Conservation (phyloP, 2,329 filamentous ascomycete species). For the Epichloe typhina region DNA sequence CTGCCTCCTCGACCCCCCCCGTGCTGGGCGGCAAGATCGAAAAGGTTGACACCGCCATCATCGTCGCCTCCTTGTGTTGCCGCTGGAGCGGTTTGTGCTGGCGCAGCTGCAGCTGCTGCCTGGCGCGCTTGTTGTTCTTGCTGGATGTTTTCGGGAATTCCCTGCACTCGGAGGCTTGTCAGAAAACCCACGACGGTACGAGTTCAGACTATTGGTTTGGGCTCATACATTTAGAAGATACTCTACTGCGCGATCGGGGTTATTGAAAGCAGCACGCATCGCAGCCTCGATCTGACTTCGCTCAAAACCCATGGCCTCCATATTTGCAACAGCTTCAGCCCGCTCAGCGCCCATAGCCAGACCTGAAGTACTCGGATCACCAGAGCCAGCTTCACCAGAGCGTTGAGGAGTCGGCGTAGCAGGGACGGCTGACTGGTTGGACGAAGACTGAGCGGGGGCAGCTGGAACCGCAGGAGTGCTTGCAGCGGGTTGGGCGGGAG, state of each 20-base stretch:
- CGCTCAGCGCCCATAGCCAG: conserved; percentile 76
- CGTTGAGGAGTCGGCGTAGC: conserved; percentile 42
- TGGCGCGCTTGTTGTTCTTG: conserved; percentile 49
- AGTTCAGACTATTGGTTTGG: background rate
- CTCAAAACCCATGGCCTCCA: conserved; percentile 96
- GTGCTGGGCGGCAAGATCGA: conserved; percentile 80
- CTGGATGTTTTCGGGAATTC: conserved; percentile 76
- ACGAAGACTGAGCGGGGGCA: conserved; percentile 23
- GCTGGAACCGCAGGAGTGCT: conserved; percentile 47
- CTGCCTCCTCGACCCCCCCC: conserved; percentile 31
- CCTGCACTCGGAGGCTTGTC: conserved; percentile 34
- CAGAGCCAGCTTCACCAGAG: conserved; percentile 22
- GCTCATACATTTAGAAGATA: conserved; percentile 71
- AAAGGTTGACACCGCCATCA: conserved; percentile 70
- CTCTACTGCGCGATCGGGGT: conserved; percentile 93
- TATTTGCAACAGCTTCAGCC: conserved; percentile 70
- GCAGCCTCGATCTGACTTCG: conserved; percentile 79
- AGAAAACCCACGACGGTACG: background rate
- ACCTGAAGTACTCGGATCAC: conserved; percentile 50
- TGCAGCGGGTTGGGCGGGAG: conserved; percentile 39
- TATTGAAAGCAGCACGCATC: conserved; percentile 93
- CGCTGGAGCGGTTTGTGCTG: conserved; percentile 13
- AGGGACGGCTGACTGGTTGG: conserved; percentile 36
- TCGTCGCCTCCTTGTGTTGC: conserved; percentile 35
- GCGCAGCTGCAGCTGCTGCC: conserved; percentile 28